Evolutionary conservation across 371 early-diverging fungal genomes (phyloP), one percentile per base, ranked within the genome.

Genomic region (Choanephora cucurbitarum): DNA sequence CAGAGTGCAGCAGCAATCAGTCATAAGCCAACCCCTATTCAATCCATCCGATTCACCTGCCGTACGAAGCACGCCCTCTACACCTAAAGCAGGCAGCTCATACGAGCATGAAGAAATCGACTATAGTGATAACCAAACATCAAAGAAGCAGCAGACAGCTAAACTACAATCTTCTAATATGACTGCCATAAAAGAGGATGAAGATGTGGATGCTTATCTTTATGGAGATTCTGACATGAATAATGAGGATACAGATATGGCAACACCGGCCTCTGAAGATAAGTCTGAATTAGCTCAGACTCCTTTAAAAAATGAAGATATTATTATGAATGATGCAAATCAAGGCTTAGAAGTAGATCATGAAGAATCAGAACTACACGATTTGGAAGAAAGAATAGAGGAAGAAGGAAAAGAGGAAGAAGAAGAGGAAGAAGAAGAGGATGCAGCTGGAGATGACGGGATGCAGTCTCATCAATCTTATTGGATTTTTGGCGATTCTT

Each of bases 401-500:
- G 37, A 42, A 39, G 18, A 18, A 4, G 34, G 1, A 5, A 10
- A 23, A 17, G 47, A 39, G 5, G 37, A 23, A 23, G 42, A 40
- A 1, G 43, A 42, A 32, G 57, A 51, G 44, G 41, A 44, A 2
- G 45, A 51, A 24, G 11, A 10, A 5, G 37, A 49, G 31, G 18
- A 18, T 2, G 34, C 32, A 14, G 31, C 11, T 4, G 28, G 13
- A 32, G 24, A 14, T 7, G 52, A 55, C 5, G 59, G 54, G 0
- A 39, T 60, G 17, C 73, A 71, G 44, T 61, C 65, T 14, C 61
- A 67, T 51, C 77, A 77, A 52, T 73, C 72, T 2, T 73, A 73
- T 53, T 72, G 73, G 73, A 69, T 77, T 10, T 77, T 77, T 64
- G 77, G 74, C 9, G 77, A 77, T 52, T 67, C 74, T 2, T 39